These are phyloP conservation scores for Takashimella tepidaria DNA, from an alignment of 1,284 basidiomycete species.

Conservation along the genomic window DNA sequence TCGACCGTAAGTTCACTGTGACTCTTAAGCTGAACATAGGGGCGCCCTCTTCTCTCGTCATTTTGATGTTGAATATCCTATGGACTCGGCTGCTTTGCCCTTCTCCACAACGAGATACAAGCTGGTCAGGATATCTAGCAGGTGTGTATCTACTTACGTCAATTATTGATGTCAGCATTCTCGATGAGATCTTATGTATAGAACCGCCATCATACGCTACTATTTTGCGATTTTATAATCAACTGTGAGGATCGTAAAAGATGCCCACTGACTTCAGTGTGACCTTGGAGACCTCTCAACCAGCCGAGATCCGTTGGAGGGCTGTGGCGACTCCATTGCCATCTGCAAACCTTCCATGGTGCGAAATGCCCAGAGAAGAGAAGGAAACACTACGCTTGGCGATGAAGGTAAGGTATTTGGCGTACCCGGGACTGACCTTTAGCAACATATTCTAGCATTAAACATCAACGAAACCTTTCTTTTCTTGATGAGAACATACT, in stretches of 20 bases:
- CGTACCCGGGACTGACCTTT: not conserved
- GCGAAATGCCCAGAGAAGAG: slow-evolving; percentile 5
- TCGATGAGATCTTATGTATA: slow-evolving; percentile 7
- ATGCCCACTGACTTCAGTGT: slow-evolving; percentile 5
- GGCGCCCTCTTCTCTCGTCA: not conserved
- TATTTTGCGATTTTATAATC: slow-evolving; percentile 5
- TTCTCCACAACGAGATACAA: slow-evolving; percentile 4
- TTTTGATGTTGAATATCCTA: not conserved
- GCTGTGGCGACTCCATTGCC: not conserved
- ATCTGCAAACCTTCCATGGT: not conserved
- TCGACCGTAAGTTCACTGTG: slow-evolving; percentile 12
- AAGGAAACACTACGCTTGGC: slow-evolving; percentile 6
- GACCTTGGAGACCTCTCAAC: slow-evolving; percentile 1
- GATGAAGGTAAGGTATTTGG: slow-evolving; percentile 8
- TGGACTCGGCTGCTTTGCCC: not conserved
- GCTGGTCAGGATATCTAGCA: slow-evolving; percentile 17
- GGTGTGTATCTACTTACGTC: not conserved
- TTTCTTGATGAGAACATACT: slow-evolving; percentile 21
- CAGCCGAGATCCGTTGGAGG: not conserved
- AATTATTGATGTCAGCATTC: slow-evolving; percentile 1
- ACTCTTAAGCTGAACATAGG: not conserved
- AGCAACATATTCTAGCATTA: slow-evolving; percentile 21
- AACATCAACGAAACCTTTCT: slow-evolving; percentile 19
- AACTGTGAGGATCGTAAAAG: slow-evolving; percentile 6
- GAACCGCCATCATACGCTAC: slow-evolving; percentile 7